phyloP scores from a whole-genome alignment of 2,329 filamentous ascomycete species.

The Geosmithia morbida region DNA sequence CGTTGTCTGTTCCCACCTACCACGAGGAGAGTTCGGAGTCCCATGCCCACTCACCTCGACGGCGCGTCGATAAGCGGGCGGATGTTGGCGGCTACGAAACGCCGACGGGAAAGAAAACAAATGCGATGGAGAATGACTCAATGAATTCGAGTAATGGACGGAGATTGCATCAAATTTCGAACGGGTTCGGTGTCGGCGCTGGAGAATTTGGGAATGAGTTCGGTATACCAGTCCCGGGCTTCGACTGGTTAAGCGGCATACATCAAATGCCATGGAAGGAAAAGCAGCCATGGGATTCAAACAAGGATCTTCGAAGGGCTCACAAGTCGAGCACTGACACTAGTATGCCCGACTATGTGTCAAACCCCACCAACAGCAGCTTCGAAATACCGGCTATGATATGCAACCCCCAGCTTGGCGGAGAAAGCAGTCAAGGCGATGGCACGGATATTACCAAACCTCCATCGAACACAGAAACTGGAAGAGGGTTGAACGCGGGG shows the following conservation, averaged over 20 bases:
- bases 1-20: slow-evolving; percentile 24
- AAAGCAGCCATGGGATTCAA: background rate
- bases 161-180: background rate
- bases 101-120: background rate
- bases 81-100: background rate
- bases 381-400: background rate
- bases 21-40: slow-evolving; percentile 33
- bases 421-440: background rate
- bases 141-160: background rate
- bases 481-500: slow-evolving; percentile 1
- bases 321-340: slow-evolving; percentile 20
- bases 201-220: background rate
- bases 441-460: slow-evolving; percentile 12
- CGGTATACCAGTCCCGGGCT: background rate
- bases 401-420: background rate
- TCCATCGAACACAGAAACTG: slow-evolving; percentile 27
- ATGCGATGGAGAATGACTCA: background rate
- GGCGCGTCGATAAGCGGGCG: slow-evolving; percentile 7
- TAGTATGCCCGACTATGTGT: slow-evolving; percentile 26
- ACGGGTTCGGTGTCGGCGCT: background rate
- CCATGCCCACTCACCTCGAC: slow-evolving; percentile 49
- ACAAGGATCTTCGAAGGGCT: background rate
- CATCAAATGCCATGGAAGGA: background rate
- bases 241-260: background rate
- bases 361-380: background rate